Base-by-base conservation (phyloP, 768 basidiomycete species). In the Suillus fuscotomentosus region DNA sequence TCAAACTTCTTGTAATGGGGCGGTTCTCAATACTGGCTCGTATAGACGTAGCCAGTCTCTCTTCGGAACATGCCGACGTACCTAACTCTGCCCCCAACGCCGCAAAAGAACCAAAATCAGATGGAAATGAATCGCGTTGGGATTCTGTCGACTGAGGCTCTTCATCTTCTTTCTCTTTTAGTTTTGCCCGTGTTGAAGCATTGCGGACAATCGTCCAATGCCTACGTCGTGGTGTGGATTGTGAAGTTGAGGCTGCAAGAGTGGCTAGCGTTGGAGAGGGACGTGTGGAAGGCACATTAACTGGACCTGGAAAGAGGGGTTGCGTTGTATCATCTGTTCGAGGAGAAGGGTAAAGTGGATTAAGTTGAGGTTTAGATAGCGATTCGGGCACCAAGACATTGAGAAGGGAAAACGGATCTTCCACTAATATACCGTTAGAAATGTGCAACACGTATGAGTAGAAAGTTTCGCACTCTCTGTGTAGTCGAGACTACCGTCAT, bases 401-500 rank as follows among this genome's bases (percentile, higher is more conserved):
- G 2, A 93, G 81, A 1, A 89, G 75, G 11, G 88, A 83, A 72
- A 92, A 92, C 1, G 91, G 90, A 66, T 92, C 89, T 72, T 93
- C 91, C 83, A 92, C 90, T 92, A 60, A n/a, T 50, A 9, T 61
- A 60, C 47, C 59, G 47, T 67, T 36, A 65, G 63, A 50, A 65
- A 41, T 39, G 60, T 43, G 43, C 47, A 45, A 14, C n/a, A 51
- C 20, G 41, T n/a, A 24, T 38, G 51, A 54, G 10, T 55, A 60
- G 2, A 31, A 38, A 55, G 17, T 36, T 2, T 77, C 86, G 48
- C 70, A 91, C 90, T 85, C 74, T 91, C 85, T 31, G 81, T 68
- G 68, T 91, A 92, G 74, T 91, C 87, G 39, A 93, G 77, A 73
- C 91, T 92, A n/a, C 91, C 91, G 70, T 94, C 91, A n/a, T 84